Conservation (phyloP, 495 filamentous ascomycete species). For the Tuber borchii region DNA sequence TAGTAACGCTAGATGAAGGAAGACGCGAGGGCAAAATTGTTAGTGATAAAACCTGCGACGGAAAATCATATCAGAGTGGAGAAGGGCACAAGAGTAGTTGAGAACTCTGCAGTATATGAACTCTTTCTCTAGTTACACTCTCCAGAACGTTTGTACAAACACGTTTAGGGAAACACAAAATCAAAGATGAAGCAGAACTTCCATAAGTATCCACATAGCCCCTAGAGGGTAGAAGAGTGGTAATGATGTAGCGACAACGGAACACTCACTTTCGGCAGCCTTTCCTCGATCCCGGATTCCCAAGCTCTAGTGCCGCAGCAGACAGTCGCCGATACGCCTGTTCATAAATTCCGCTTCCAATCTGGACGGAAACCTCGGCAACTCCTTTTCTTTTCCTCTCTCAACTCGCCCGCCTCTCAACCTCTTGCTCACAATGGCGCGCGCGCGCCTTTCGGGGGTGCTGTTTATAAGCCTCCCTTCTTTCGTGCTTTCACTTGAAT, state of each 20-base stretch:
- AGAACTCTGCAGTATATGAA: not conserved
- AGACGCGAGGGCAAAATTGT: not conserved
- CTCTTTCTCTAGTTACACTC: not conserved
- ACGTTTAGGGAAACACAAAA: not conserved
- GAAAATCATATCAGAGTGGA: not conserved
- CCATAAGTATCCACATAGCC: not conserved
- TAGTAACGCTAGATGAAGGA: not conserved
- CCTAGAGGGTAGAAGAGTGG: not conserved
- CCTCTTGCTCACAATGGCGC: not conserved
- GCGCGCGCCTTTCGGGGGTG: not conserved
- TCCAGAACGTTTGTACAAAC: not conserved
- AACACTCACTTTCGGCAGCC: not conserved
- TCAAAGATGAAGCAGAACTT: not conserved
- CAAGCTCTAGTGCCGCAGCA: not conserved
- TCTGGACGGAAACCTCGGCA: not conserved
- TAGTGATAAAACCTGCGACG: not conserved
- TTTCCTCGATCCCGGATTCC: not conserved
- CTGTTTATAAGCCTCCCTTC: not conserved
- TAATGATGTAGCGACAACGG: not conserved
- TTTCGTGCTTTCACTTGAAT: not conserved
- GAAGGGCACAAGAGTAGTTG: not conserved
- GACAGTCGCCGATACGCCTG: not conserved
- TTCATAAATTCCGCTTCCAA: not conserved
- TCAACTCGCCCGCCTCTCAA: not conserved
- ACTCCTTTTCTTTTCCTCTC: not conserved